phyloP scores from a whole-genome alignment of 2,329 filamentous ascomycete genomes.

The Triangularia setosa region DNA sequence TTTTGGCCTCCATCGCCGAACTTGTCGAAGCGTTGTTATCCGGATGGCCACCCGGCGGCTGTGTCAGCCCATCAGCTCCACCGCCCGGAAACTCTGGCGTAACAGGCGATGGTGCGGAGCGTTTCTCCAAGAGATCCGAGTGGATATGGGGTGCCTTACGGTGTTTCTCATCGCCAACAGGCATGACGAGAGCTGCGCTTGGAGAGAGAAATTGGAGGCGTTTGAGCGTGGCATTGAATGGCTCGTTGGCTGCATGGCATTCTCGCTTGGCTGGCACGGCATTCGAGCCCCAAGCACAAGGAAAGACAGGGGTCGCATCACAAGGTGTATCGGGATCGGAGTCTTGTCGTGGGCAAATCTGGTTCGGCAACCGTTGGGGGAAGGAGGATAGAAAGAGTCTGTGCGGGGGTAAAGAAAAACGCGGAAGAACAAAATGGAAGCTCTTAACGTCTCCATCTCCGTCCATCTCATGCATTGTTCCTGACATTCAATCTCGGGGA shows the following conservation, averaged over 20 bases:
- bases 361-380: not conserved
- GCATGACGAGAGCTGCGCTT: not conserved
- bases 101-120: not conserved
- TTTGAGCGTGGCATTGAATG: not conserved
- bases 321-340: not conserved
- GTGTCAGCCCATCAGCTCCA: not conserved
- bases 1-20: not conserved
- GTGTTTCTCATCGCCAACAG: not conserved
- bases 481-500: not conserved
- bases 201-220: not conserved
- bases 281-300: not conserved
- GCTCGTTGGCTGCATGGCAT: not conserved
- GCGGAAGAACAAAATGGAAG: no score
- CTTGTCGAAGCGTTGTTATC: not conserved
- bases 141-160: not conserved
- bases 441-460: not conserved
- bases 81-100: not conserved
- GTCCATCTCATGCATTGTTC: not conserved
- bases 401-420: not conserved
- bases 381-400: not conserved
- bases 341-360: not conserved
- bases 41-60: not conserved
- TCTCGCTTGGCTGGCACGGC: not conserved
- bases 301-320: not conserved
- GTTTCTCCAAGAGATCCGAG: not conserved